phyloP scores from a whole-genome alignment of 495 filamentous ascomycete species.

The Endocarpon pusillum region DNA sequence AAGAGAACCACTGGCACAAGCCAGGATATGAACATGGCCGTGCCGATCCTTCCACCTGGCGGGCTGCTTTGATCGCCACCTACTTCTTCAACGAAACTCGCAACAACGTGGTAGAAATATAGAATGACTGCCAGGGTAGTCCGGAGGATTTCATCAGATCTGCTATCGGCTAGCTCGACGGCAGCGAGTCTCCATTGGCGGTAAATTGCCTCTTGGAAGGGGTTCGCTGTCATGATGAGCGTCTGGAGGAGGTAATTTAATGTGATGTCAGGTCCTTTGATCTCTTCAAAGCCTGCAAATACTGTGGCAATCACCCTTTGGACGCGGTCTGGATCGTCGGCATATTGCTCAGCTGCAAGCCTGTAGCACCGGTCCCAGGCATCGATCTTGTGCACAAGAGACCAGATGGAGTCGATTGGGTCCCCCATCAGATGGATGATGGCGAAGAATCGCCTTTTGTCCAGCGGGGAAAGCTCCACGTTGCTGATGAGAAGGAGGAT shows the following conservation, averaged over 20 bases:
- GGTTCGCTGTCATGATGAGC: neutral
- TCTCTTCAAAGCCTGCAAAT: conserved; percentile 12
- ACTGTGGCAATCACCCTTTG: conserved; percentile 8
- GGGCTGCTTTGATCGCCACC: conserved; percentile 9
- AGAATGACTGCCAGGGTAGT: conserved; percentile 12
- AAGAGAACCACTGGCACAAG: conserved; percentile 14
- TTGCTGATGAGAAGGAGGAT: conserved; percentile 16
- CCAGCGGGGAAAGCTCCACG: conserved; percentile 15
- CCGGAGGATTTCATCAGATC: conserved; percentile 13
- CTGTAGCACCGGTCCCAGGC: conserved; percentile 12
- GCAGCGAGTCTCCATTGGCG: conserved; percentile 10
- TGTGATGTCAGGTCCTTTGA: conserved; percentile 4
- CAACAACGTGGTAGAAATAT: conserved; percentile 14
- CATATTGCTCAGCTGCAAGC: conserved; percentile 5
- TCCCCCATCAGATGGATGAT: conserved; percentile 18
- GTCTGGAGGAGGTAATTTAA: neutral
- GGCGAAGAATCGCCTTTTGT: conserved; percentile 12
- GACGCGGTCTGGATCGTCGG: conserved; percentile 2
- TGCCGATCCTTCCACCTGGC: conserved; percentile 16
- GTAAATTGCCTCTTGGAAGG: neutral
- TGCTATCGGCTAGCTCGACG: conserved; percentile 10
- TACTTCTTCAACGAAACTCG: conserved; percentile 11
- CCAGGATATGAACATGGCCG: conserved; percentile 17
- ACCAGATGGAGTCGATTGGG: conserved; percentile 18
- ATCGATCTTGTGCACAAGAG: conserved; percentile 13